Percentiles rank a stretch among this genome's conserved stretches.
Evolutionary conservation across 225 moss, liverwort and hornwort genomes (phyloP).

Genomic region (Bryoerythrophyllum caledonicum): DNA sequence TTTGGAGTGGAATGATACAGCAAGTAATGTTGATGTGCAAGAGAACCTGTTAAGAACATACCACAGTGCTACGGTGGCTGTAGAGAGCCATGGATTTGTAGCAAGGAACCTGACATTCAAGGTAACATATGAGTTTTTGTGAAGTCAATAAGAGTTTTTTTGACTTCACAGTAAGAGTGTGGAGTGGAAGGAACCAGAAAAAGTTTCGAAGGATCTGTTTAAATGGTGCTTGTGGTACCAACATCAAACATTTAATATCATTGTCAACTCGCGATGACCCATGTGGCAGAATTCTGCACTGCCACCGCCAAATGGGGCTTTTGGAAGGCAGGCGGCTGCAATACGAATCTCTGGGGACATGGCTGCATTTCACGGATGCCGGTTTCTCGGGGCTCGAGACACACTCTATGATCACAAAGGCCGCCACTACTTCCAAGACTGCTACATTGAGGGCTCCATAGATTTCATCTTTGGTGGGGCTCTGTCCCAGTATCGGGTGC

Average conservation of each 20-base stretch:
- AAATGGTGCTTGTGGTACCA: too few species aligned
- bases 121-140: constrained; percentile 1
- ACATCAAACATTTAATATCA: too few species aligned
- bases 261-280: neutral
- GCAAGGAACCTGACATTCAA: constrained; percentile 40
- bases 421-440: constrained; percentile 46
- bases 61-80: constrained; percentile 26
- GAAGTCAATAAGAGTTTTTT: too few species aligned
- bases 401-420: constrained; percentile 49
- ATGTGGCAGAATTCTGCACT: constrained; percentile 38
- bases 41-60: constrained; percentile 13
- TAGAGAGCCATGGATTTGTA: constrained; percentile 32
- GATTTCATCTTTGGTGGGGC: constrained; percentile 44
- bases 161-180: too few species aligned
- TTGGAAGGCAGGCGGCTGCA: constrained; percentile 37
- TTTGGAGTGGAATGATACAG: constrained; percentile 30
- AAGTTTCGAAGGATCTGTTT: too few species aligned
- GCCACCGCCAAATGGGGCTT: constrained; percentile 24
- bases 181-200: too few species aligned
- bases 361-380: constrained; percentile 45
- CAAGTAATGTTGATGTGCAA: constrained; percentile 16
- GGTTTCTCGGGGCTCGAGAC: constrained; percentile 38
- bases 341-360: constrained; percentile 36
- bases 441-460: constrained; percentile 45
- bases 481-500: constrained; percentile 32